phyloP scores from a whole-genome alignment of 164 flowering plant genomes.

The Houttuynia cordata region DNA sequence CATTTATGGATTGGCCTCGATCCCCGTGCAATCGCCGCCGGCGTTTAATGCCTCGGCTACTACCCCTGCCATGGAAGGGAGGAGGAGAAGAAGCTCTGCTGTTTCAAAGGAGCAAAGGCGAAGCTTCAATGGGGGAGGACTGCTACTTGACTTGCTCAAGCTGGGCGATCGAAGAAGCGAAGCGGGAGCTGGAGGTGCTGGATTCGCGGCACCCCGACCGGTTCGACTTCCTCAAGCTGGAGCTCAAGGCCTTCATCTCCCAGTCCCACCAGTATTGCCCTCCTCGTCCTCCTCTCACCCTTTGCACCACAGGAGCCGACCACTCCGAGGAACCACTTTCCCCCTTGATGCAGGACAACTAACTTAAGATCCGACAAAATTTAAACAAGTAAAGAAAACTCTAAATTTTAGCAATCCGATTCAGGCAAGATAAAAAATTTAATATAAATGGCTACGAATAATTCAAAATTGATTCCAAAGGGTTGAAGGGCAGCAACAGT shows the following conservation, averaged over 20 bases:
- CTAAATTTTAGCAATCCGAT: too few species aligned
- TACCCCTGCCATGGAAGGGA: not conserved
- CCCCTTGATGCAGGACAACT: too few species aligned
- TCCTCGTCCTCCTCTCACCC: not conserved
- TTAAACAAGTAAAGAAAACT: too few species aligned
- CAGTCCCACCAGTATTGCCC: not conserved
- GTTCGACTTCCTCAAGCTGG: constrained; percentile 11
- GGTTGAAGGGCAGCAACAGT: too few species aligned
- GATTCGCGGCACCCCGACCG: constrained; percentile 8
- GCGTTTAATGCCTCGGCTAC: not conserved
- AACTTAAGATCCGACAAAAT: too few species aligned
- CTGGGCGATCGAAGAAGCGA: constrained; percentile 10
- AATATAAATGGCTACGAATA: too few species aligned
- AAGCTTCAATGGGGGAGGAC: not conserved
- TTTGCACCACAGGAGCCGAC: not conserved
- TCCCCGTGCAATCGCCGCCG: not conserved
- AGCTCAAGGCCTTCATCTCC: constrained; percentile 8
- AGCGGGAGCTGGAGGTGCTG: constrained; percentile 6
- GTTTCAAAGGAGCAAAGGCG: not conserved
- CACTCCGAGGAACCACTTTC: not conserved
- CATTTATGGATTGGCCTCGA: too few species aligned
- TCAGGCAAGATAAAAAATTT: too few species aligned
- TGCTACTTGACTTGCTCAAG: not conserved
- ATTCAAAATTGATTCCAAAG: too few species aligned
- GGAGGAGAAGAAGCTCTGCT: not conserved